phyloP scores from a whole-genome alignment of 2,329 filamentous ascomycete species.

The Paradendryphiella salina region DNA sequence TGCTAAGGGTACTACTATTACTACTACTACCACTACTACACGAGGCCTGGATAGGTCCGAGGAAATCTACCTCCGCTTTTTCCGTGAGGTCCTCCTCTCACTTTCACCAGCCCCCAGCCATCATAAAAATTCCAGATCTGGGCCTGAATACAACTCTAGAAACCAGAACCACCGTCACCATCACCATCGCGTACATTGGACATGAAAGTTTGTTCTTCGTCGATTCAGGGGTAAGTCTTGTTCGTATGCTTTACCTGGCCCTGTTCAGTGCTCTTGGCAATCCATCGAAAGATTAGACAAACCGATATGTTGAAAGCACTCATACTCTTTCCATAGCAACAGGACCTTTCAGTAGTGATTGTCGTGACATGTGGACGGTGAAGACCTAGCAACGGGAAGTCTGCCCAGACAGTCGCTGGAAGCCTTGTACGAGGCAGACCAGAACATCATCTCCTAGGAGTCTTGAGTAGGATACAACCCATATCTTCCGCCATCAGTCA shows the following conservation, averaged over 20 bases:
- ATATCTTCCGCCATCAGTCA: not conserved
- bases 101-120: slow-evolving; percentile 4
- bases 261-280: not conserved
- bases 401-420: not conserved
- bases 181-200: not conserved
- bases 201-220: not conserved
- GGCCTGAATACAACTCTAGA: not conserved
- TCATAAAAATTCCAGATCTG: not conserved
- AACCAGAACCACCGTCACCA: not conserved
- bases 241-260: not conserved
- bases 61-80: slow-evolving; percentile 8
- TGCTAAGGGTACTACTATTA: not conserved
- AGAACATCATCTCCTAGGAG: not conserved
- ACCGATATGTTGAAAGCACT: not conserved
- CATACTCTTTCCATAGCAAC: not conserved
- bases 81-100: slow-evolving; percentile 7
- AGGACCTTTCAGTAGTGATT: not conserved
- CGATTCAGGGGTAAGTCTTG: slow-evolving; percentile 7
- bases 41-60: not conserved
- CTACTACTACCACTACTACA: not conserved
- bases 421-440: not conserved
- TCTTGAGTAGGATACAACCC: not conserved
- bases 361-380: not conserved
- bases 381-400: not conserved
- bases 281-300: not conserved